phyloP scores from a whole-genome alignment of 2,329 filamentous ascomycete genomes.

The Talaromyces sp. region DNA sequence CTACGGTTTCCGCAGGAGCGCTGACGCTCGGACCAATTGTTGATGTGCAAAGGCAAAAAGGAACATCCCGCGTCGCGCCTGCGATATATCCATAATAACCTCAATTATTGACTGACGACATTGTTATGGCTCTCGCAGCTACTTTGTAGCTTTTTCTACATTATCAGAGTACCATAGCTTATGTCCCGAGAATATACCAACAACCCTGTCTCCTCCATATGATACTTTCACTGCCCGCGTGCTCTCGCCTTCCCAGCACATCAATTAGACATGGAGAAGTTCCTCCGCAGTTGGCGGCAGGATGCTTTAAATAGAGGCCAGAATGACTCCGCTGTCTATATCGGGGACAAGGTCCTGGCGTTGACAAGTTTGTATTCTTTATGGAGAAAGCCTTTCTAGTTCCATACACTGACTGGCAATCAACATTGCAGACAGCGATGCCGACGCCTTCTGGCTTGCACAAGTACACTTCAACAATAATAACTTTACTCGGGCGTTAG shows the following conservation, averaged over 20 bases:
- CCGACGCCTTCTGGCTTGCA: slow-evolving; percentile 96
- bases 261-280: slow-evolving; percentile 68
- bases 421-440: slow-evolving; percentile 66
- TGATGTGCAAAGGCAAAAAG: background rate
- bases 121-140: background rate
- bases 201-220: background rate
- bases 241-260: background rate
- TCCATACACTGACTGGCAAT: slow-evolving; percentile 12
- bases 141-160: background rate
- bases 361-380: slow-evolving; percentile 66
- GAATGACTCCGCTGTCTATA: slow-evolving; percentile 93
- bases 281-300: slow-evolving; percentile 89
- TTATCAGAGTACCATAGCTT: background rate
- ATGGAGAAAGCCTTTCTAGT: background rate
- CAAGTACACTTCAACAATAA: slow-evolving; percentile 94
- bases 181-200: background rate
- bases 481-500: slow-evolving; percentile 87
- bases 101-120: background rate
- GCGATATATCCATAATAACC: background rate
- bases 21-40: slow-evolving; percentile 8
- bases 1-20: background rate
- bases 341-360: slow-evolving; percentile 93
- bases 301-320: slow-evolving; percentile 94
- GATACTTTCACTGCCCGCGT: slow-evolving; percentile 2
- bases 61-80: slow-evolving; percentile 11